Conservation (phyloP, 352 stramenopile species). For the Pythium diclinum region DNA sequence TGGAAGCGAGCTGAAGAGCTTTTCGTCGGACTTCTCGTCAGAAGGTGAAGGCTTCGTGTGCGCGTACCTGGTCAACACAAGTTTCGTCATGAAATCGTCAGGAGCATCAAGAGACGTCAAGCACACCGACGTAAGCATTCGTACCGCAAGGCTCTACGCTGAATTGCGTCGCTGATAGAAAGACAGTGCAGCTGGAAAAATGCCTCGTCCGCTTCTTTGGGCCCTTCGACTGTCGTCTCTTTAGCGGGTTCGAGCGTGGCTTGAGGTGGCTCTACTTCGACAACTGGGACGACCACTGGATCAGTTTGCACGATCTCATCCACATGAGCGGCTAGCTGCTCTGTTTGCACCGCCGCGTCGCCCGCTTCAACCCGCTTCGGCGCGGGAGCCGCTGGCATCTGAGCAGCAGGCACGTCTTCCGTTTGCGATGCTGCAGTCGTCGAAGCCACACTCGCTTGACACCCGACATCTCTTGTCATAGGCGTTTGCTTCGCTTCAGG, state of each 20-base stretch:
- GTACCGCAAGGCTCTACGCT: neutral
- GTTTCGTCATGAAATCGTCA: too few relatives aligned
- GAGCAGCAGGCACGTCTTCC: neutral
- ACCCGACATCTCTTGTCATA: slow-evolving; percentile 8
- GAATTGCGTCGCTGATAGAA: neutral
- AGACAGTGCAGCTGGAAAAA: neutral
- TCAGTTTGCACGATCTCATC: slow-evolving; percentile 24
- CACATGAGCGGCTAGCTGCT: neutral
- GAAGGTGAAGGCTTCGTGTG: neutral
- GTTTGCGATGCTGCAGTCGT: slow-evolving; percentile 7
- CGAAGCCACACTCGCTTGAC: slow-evolving; percentile 14
- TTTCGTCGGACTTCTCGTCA: neutral
- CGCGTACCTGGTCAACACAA: neutral
- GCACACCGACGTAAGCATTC: neutral
- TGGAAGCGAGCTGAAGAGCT: slow-evolving; percentile 36
- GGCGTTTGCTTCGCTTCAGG: neutral
- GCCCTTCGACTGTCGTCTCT: neutral
- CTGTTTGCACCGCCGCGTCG: slow-evolving; percentile 21
- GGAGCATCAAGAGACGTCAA: too few relatives aligned
- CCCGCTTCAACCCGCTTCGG: neutral
- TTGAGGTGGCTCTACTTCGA: neutral
- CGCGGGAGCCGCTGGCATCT: neutral
- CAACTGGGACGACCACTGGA: neutral
- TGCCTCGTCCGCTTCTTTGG: neutral
- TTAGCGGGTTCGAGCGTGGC: neutral